Percentiles rank a stretch among this genome's conserved stretches.
Conservation (phyloP, 2,329 filamentous ascomycete genomes). For the Aureobasidium sp. region DNA sequence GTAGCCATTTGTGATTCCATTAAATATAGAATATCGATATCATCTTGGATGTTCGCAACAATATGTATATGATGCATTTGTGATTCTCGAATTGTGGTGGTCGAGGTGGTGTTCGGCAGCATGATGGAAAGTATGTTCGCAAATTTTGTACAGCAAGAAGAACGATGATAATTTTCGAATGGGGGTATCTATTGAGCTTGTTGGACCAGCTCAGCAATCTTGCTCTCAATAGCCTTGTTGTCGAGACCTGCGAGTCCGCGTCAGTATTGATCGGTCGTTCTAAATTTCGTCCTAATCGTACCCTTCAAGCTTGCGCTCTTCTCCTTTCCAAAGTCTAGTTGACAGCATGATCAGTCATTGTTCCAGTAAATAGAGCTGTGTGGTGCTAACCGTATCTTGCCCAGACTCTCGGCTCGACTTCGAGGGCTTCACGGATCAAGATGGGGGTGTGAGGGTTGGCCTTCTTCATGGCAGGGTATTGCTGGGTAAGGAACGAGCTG, state of each 20-base stretch:
- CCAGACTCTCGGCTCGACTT: conserved; percentile 77
- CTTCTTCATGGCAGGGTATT: conserved; percentile 99
- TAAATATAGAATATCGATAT: background rate
- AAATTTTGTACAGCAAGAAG: background rate
- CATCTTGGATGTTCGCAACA: background rate
- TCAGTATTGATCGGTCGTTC: conserved; percentile 16
- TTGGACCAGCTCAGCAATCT: conserved; percentile 58
- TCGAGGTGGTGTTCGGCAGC: too few relatives aligned
- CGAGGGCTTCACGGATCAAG: conserved; percentile 84
- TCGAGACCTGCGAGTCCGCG: conserved; percentile 47
- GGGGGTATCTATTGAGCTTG: conserved; percentile 15
- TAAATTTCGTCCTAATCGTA: conserved; percentile 28
- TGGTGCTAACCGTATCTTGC: conserved; percentile 73
- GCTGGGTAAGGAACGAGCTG: conserved; percentile 81
- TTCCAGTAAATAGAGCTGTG: background rate
- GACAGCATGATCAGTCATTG: background rate
- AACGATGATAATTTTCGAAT: background rate
- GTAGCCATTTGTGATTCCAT: background rate
- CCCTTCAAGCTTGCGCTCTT: conserved; percentile 57
- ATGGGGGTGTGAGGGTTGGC: conserved; percentile 93
- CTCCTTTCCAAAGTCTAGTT: conserved; percentile 59
- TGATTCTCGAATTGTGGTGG: background rate
- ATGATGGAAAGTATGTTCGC: background rate
- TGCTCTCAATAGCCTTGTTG: conserved; percentile 64
- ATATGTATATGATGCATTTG: background rate